phyloP scores from a whole-genome alignment of 768 basidiomycete species.

The Termitomyces sp. region DNA sequence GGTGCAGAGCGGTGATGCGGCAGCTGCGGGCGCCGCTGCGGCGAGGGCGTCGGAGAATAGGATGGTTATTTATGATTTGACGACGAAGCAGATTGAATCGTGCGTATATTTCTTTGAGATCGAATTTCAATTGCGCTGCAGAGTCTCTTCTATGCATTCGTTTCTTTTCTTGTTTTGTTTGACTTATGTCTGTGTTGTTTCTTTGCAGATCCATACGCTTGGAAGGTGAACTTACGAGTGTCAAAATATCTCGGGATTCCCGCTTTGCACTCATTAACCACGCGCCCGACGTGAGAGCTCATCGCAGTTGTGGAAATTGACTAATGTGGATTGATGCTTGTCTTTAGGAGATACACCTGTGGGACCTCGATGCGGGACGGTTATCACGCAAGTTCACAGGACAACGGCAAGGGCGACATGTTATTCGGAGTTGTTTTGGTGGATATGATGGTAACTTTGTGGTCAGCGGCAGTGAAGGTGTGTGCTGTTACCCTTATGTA shows the following conservation, averaged over 20 bases:
- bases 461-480: slow-evolving; percentile 94
- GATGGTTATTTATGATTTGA: slow-evolving; percentile 76
- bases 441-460: slow-evolving; percentile 87
- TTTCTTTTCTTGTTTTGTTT: background rate
- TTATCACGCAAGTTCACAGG: slow-evolving; percentile 81
- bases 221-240: slow-evolving; percentile 83
- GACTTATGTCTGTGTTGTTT: slow-evolving; percentile 5
- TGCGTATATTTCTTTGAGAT: slow-evolving; percentile 35
- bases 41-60: slow-evolving; percentile 46
- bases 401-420: slow-evolving; percentile 77
- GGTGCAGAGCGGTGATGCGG: slow-evolving; percentile 11
- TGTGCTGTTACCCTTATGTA: slow-evolving; percentile 16
- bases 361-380: slow-evolving; percentile 70
- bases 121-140: background rate
- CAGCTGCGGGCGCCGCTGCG: slow-evolving; percentile 25
- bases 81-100: slow-evolving; percentile 64
- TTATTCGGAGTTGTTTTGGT: slow-evolving; percentile 93
- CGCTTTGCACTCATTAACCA: slow-evolving; percentile 85
- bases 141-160: background rate
- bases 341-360: slow-evolving; percentile 84
- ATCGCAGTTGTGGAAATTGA: slow-evolving; percentile 3
- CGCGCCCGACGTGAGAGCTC: slow-evolving; percentile 71
- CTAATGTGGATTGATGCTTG: slow-evolving; percentile 11
- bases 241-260: slow-evolving; percentile 83
- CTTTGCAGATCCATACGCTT: slow-evolving; percentile 54